Evolutionary conservation across 768 basidiomycete genomes (phyloP), one percentile per base, ranked within the genome.

Genomic region (Tylopilus balloui): DNA sequence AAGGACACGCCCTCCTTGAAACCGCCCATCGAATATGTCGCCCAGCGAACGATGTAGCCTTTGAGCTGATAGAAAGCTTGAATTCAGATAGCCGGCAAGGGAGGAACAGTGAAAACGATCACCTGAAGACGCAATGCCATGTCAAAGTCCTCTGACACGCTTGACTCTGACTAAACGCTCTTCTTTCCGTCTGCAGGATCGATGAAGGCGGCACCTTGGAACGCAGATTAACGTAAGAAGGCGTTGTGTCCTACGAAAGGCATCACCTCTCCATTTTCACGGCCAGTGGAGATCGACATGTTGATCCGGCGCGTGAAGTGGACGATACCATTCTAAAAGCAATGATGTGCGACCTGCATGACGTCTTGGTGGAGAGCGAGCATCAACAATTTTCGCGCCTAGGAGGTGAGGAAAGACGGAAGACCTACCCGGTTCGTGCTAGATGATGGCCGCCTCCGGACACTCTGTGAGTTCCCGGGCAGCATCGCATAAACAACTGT

Each of bases 1-100:
- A 96, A 69, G 0, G 87, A 89, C 17, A 96, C 92, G 54, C 92
- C 92, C 60, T 96, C 92, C 69, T 92, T 88, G 76, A 94, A 94
- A 1, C 83, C 88, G 34, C 90, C 86, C 7, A 86, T 77, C 1
- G 84, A 86, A 63, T 94, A 94, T 1, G 87, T 88, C 19, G 91
- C 85, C 91, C 88, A 71, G 19, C 59, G 83, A 43, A 68, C 63
- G 24, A 1, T 52, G 27, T 65, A 65, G n/a, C 55, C 53, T 31
- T 49, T 65, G 51, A 63, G 56, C 61, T 61, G 19, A 70, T 73
- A 17, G n/a, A n/a, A 61, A 35, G 58, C 11, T 1, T 1, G 15
- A 11, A 3, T 21, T 60, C 20, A 60, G 88, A 17, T 87, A 83
- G 51, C 87, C 85, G 84, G 62, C 88, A n/a, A n/a, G n/a, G n/a